Percentiles rank a stretch among this genome's conserved stretches.
phyloP scores from a whole-genome alignment of 345 rosid genomes.

The Lagerstroemia speciosa region DNA sequence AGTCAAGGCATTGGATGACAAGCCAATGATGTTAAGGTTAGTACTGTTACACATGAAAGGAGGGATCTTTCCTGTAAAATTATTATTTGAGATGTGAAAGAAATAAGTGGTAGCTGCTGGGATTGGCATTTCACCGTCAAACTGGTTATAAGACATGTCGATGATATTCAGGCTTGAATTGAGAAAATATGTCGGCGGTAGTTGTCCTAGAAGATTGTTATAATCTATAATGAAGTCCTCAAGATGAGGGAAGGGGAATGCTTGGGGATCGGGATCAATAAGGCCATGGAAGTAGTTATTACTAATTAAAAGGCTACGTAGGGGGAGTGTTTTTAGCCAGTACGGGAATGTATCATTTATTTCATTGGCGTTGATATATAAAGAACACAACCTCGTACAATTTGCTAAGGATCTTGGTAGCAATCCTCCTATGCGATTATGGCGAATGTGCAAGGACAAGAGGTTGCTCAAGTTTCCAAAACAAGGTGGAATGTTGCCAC shows the following conservation, averaged over 20 bases:
- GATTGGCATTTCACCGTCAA: slow-evolving; percentile 3
- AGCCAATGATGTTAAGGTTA: not conserved
- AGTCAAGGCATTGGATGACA: slow-evolving; percentile 8
- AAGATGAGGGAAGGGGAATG: not conserved
- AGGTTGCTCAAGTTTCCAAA: not conserved
- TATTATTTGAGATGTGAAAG: not conserved
- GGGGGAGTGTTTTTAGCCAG: slow-evolving; percentile 11
- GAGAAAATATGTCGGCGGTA: not conserved
- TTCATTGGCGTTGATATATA: slow-evolving; percentile 12
- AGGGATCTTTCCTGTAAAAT: not conserved
- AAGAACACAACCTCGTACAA: slow-evolving; percentile 7
- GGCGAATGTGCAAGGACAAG: slow-evolving; percentile 2
- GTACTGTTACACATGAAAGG: not conserved
- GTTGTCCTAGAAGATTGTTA: slow-evolving; percentile 2
- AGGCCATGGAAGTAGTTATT: slow-evolving; percentile 11
- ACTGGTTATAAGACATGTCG: slow-evolving; percentile 12
- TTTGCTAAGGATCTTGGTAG: slow-evolving; percentile 11
- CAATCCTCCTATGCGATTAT: slow-evolving; percentile 12
- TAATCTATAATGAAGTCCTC: not conserved
- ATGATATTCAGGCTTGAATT: not conserved
- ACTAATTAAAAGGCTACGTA: not conserved
- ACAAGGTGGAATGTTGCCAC: not conserved
- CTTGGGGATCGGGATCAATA: not conserved
- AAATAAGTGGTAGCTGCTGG: not conserved
- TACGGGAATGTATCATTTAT: slow-evolving; percentile 14